Conservation (phyloP, 2,329 filamentous ascomycete species). For the Lojkania enalia region DNA sequence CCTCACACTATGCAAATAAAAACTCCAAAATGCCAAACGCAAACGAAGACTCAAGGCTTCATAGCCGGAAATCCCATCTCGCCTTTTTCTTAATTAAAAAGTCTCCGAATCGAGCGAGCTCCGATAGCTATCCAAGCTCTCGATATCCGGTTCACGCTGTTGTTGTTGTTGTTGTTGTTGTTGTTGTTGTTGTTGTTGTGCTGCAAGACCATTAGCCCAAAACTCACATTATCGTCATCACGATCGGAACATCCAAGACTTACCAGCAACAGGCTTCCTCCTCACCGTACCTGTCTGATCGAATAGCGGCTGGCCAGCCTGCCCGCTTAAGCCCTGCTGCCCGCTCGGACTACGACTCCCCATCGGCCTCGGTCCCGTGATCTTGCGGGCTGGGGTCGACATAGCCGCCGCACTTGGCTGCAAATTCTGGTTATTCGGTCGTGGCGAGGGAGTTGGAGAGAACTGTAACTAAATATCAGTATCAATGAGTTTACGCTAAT, state of each 20-base stretch:
- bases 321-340: slow-evolving; percentile 20
- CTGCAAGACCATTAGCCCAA: too few species aligned
- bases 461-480: slow-evolving; percentile 26
- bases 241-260: too few species aligned
- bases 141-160: slow-evolving; percentile 28
- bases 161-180: too few species aligned
- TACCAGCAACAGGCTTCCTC: slow-evolving; percentile 43
- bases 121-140: slow-evolving; percentile 38
- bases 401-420: slow-evolving; percentile 23
- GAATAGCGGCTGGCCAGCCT: slow-evolving; percentile 18
- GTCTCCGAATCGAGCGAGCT: slow-evolving; percentile 43
- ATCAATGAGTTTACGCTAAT: slow-evolving; percentile 1
- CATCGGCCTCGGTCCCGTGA: slow-evolving; percentile 56
- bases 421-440: slow-evolving; percentile 33
- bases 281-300: slow-evolving; percentile 40
- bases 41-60: too few species aligned
- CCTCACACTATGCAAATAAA: too few species aligned
- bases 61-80: too few species aligned
- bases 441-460: slow-evolving; percentile 38
- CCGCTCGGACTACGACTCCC: slow-evolving; percentile 53
- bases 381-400: slow-evolving; percentile 46
- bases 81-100: too few species aligned
- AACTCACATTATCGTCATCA: too few species aligned
- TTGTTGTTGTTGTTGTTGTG: too few species aligned
- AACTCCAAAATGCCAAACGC: too few species aligned